phyloP scores from a whole-genome alignment of 495 filamentous ascomycete species.

The Talaromyces borbonicus region DNA sequence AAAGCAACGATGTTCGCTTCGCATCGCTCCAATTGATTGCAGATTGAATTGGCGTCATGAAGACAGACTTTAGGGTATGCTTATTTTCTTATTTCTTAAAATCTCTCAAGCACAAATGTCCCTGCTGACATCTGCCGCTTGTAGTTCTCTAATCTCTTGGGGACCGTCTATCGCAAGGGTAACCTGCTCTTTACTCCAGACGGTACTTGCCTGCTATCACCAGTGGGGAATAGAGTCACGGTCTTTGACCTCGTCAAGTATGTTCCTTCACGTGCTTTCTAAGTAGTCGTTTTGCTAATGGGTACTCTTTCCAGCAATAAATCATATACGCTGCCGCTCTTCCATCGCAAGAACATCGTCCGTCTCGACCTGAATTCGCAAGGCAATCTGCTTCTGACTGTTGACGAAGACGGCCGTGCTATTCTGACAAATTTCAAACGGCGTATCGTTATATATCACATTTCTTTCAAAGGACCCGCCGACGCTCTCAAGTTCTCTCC shows the following conservation, averaged over 20 bases:
- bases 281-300: slow-evolving; percentile 5
- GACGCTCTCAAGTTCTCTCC: slow-evolving; percentile 86
- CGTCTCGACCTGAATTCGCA: slow-evolving; percentile 78
- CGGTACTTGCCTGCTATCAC: slow-evolving; percentile 91
- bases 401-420: slow-evolving; percentile 89
- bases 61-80: slow-evolving; percentile 84
- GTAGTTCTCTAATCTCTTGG: slow-evolving; percentile 89
- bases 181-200: slow-evolving; percentile 96
- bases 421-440: slow-evolving; percentile 85
- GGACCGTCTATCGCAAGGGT: slow-evolving; percentile 94
- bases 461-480: slow-evolving; percentile 78
- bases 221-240: slow-evolving; percentile 90
- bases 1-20: no score
- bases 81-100: background rate
- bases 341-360: slow-evolving; percentile 87
- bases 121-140: background rate
- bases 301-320: slow-evolving; percentile 57
- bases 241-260: slow-evolving; percentile 96
- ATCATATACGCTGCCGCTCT: slow-evolving; percentile 87
- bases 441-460: slow-evolving; percentile 78
- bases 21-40: no score
- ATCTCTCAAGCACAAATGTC: no score
- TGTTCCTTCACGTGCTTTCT: slow-evolving; percentile 15
- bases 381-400: slow-evolving; percentile 81
- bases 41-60: slow-evolving; percentile 47